These are phyloP conservation scores for Nicotiana attenuata DNA, from an alignment of 257 asterid species.

Conservation along the genomic window DNA sequence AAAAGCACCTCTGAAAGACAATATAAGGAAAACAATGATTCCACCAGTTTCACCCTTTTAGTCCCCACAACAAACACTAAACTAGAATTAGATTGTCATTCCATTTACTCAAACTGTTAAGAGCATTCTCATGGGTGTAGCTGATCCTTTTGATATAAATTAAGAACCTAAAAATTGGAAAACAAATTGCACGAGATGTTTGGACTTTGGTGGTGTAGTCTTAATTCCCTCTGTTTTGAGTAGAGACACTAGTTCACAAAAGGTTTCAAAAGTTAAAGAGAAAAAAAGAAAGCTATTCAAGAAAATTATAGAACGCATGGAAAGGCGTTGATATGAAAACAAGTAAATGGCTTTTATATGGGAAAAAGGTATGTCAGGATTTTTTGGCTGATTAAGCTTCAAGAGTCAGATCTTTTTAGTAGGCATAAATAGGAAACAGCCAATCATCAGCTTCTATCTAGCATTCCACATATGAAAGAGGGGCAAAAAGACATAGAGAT, in stretches of 20 bases:
- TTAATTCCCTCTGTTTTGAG: background rate
- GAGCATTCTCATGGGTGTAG: background rate
- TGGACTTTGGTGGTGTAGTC: background rate
- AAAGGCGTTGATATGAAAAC: background rate
- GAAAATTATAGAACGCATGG: background rate
- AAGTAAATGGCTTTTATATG: background rate
- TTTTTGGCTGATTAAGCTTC: background rate
- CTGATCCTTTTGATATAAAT: background rate
- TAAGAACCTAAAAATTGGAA: background rate
- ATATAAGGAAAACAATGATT: background rate
- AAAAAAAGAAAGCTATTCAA: background rate
- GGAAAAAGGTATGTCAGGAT: background rate
- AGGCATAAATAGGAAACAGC: background rate
- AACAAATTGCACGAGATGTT: background rate
- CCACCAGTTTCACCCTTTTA: background rate
- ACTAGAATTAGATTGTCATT: background rate
- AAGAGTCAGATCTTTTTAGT: background rate
- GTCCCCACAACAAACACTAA: background rate
- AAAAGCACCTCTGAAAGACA: background rate
- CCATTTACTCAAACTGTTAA: background rate
- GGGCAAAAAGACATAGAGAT: background rate
- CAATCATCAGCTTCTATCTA: background rate
- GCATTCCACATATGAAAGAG: background rate
- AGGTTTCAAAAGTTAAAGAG: background rate
- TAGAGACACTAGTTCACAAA: background rate